phyloP scores from a whole-genome alignment of 352 stramenopile genomes.

The Pythium utonaiense region DNA sequence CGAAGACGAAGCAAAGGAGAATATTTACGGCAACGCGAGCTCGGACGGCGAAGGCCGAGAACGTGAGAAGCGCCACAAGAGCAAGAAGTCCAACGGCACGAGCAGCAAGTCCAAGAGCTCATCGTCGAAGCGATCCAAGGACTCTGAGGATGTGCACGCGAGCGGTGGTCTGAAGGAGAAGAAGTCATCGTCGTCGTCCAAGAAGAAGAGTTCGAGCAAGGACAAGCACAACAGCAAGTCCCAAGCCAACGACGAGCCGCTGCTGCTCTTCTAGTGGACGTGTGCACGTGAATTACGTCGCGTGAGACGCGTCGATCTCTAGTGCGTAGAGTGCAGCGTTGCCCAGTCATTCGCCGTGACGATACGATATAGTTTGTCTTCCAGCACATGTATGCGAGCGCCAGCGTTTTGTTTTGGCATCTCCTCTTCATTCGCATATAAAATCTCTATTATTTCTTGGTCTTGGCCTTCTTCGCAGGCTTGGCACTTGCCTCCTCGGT shows the following conservation, averaged over 20 bases:
- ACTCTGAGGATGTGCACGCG: background rate
- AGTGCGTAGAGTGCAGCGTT: background rate
- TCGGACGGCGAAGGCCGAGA: conserved; percentile 28
- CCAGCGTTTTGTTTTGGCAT: background rate
- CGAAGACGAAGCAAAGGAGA: conserved; percentile 39
- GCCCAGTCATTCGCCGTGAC: background rate
- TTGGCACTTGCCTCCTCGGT: conserved; percentile 31
- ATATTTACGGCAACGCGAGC: conserved; percentile 47
- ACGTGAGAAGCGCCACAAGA: conserved; percentile 21
- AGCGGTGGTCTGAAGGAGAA: conserved; percentile 25
- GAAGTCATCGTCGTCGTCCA: conserved; percentile 36
- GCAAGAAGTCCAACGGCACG: conserved; percentile 44
- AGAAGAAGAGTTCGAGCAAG: conserved; percentile 46
- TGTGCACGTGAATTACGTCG: background rate
- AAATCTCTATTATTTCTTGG: conserved; percentile 21
- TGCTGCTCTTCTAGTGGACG: conserved; percentile 72
- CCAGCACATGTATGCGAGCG: background rate
- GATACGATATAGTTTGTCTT: background rate
- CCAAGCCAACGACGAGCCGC: conserved; percentile 44
- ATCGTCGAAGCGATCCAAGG: conserved; percentile 12
- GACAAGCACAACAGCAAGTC: conserved; percentile 24
- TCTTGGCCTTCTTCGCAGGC: conserved; percentile 29
- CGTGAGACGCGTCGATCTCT: conserved; percentile 23
- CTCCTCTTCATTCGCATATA: conserved; percentile 2
- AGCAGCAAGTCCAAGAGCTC: conserved; percentile 21